Evolutionary conservation across 257 asterid species (phyloP).

Genomic region (Nicotiana knightiana): DNA sequence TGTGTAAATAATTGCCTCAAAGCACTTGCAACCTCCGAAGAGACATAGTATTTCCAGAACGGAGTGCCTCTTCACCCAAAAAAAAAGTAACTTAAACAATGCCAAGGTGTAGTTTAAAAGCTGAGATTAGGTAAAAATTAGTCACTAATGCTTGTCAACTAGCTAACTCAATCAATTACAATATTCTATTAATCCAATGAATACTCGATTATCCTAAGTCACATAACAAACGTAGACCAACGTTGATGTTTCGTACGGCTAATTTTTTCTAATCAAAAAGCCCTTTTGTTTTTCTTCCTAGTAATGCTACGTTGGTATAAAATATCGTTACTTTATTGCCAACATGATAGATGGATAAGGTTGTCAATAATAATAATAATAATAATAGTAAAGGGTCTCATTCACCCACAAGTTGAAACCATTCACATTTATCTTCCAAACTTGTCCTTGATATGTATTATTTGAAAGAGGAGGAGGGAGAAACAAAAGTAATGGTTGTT

Average conservation of each 20-base stretch:
- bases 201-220: neutral
- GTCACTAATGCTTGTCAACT: neutral
- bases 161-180: neutral
- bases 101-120: neutral
- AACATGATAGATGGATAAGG: conserved; percentile 2
- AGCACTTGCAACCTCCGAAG: neutral
- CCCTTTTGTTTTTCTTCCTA: neutral
- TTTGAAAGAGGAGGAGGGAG: neutral
- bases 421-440: neutral
- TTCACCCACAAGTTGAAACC: neutral
- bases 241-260: neutral
- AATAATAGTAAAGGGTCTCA: neutral
- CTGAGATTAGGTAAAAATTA: neutral
- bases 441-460: neutral
- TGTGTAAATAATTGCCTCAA: neutral
- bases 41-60: neutral
- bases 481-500: neutral
- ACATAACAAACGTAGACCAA: neutral
- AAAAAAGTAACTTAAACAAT: neutral
- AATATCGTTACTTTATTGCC: neutral
- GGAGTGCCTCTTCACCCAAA: neutral
- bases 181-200: neutral
- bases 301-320: neutral
- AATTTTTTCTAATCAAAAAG: neutral
- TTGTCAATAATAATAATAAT: neutral